Base-by-base conservation (phyloP, 352 stramenopile species). In the Globisporangium acanthophoron region DNA sequence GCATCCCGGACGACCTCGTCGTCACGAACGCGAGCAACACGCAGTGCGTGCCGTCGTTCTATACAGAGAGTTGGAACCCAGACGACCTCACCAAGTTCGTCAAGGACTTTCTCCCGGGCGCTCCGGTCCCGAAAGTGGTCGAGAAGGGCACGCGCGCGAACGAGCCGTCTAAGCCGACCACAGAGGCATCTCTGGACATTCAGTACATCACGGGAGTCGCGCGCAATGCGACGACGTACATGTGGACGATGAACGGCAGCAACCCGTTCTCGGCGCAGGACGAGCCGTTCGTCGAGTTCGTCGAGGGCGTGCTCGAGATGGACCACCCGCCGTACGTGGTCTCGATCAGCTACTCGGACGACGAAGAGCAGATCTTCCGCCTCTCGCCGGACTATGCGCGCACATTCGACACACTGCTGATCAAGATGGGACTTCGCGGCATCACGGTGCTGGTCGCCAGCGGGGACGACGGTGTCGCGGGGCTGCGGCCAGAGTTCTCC, bases 301-400 rank as follows among this genome's bases (percentile, higher is more conserved):
- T 66, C 12, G 54, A 96, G 50, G 71, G 72, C 3, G 61, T 97
- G 2, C 58, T 96, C 16, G 67, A 67, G 24, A 70, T 89, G 61
- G 78, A 94, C 12, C 65, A 62, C 0, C 83, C 90, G 8, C 88
- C 89, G 15, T 73, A 85, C 43, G 86, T 97, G 3, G 71, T 97
- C 3, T 96, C 87, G 1, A 95, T 96, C 54, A 93, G 75, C 50
- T 97, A 97, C 58, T 95, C 91, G 9, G 88, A 96, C 61, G 83
- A 96, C 44, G 88, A 97, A 71, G 87, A 96, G 44, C 76, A 92
- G 52, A 91, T 94, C 56, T 94, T 91, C 58, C 71, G 92, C 9
- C 65, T 82, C 21, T 86, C 76, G 2, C 54, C 74, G 3, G 75
- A 76, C 11, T 96, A 95, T 54, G 85, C 94, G 49, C 77, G 74